These are phyloP conservation scores for Coemansia pectinata DNA, from an alignment of 192 early-diverging fungal genomes.

Conservation along the genomic window DNA sequence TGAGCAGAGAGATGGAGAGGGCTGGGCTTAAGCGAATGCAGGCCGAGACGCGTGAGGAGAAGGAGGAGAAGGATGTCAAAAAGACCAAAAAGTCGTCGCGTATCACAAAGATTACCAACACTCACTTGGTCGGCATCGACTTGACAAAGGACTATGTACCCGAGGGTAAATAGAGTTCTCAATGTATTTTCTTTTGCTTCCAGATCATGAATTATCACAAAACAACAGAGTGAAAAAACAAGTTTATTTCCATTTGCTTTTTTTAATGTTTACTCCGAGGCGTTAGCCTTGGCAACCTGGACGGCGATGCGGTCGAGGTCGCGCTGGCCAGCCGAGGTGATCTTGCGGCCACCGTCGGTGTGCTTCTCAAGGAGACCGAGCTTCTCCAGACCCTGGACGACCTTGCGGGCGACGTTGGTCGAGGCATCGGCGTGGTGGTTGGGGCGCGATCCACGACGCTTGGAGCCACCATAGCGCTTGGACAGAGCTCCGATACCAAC, in stretches of 20 bases:
- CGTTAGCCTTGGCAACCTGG: conserved; percentile 60
- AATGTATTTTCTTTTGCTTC: background rate
- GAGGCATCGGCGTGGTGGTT: conserved; percentile 86
- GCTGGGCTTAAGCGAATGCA: conserved; percentile 74
- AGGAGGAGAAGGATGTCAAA: conserved; percentile 55
- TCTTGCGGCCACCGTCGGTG: conserved; percentile 88
- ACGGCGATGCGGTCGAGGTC: conserved; percentile 97
- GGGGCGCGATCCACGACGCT: conserved; percentile 92
- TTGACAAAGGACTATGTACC: conserved; percentile 70
- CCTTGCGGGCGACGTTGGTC: conserved; percentile 93
- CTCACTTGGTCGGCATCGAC: conserved; percentile 73
- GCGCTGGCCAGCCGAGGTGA: conserved; percentile 95
- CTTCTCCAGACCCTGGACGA: conserved; percentile 98
- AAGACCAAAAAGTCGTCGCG: conserved; percentile 64
- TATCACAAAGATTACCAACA: conserved; percentile 78
- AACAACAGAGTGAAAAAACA: background rate
- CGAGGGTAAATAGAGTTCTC: conserved; percentile 9
- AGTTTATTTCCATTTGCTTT: conserved; percentile 4
- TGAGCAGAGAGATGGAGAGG: conserved; percentile 66
- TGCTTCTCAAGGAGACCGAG: conserved; percentile 96
- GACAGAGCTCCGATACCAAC: conserved; percentile 94
- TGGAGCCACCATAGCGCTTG: conserved; percentile 90
- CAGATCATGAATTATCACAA: background rate
- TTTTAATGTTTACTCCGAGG: conserved; percentile 15
- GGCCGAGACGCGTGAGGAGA: conserved; percentile 61